Evolutionary conservation across 1,284 basidiomycete species (phyloP).

Genomic region (Trichosporon sp.): DNA sequence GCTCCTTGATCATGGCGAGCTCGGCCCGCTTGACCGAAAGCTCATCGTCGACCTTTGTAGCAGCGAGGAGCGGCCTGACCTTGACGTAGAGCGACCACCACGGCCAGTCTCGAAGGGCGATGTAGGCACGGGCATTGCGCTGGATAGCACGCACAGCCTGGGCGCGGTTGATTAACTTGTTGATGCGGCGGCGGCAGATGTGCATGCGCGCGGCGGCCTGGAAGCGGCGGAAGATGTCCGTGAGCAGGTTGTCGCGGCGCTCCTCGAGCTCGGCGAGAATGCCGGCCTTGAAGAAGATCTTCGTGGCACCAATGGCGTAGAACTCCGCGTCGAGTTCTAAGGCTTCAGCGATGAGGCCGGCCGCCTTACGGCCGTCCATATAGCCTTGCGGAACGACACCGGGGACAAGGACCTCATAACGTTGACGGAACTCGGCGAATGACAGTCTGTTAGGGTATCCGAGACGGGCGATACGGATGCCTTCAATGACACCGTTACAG

Average conservation of each 20-base stretch:
- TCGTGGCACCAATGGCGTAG: conserved; percentile 91
- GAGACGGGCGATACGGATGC: conserved; percentile 93
- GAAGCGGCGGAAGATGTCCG: conserved; percentile 80
- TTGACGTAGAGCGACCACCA: conserved; percentile 99
- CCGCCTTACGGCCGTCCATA: conserved; percentile 95
- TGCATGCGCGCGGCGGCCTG: conserved; percentile 82
- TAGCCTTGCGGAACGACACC: conserved; percentile 88
- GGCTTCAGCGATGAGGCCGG: conserved; percentile 83
- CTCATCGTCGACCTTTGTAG: conserved; percentile 89
- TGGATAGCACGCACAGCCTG: conserved; percentile 89
- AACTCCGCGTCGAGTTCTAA: conserved; percentile 78
- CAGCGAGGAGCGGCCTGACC: conserved; percentile 85
- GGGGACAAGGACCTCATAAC: conserved; percentile 93
- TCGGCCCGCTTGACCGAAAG: conserved; percentile 83
- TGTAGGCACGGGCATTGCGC: conserved; percentile 86
- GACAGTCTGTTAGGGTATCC: conserved; percentile 96
- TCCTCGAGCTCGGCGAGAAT: conserved; percentile 98
- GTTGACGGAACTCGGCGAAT: conserved; percentile 94
- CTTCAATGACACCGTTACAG: conserved; percentile 98
- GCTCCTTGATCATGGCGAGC: conserved; percentile 70
- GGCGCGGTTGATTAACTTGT: conserved; percentile 90
- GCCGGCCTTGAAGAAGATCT: conserved; percentile 99
- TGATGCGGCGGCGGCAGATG: conserved; percentile 82
- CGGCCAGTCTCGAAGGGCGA: conserved; percentile 86
- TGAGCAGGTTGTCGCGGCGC: conserved; percentile 76